A percentile compares a stretch with the other conserved stretches of the same genome.
phyloP scores from a whole-genome alignment of 192 early-diverging fungal species.

The Umbelopsis sp. region DNA sequence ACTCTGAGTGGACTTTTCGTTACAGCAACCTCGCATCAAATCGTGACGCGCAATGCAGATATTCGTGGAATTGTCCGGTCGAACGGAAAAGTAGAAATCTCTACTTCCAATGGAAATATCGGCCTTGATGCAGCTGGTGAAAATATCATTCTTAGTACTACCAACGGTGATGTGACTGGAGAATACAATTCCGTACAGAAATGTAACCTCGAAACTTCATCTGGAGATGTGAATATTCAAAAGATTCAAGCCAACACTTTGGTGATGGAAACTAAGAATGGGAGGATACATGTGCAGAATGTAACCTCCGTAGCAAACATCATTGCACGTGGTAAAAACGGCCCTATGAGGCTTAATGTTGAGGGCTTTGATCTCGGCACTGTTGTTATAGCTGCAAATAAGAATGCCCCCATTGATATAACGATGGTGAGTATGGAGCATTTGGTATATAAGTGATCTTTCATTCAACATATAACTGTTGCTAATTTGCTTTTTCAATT shows the following conservation, averaged over 20 bases:
- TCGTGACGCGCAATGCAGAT: neutral
- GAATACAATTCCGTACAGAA: neutral
- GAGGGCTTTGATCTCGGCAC: neutral
- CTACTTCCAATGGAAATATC: neutral
- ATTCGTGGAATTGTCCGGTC: neutral
- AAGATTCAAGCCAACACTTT: neutral
- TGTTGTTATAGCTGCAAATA: neutral
- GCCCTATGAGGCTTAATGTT: neutral
- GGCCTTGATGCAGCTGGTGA: neutral
- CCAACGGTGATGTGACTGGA: neutral
- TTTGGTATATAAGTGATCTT: neutral
- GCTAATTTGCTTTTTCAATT: neutral
- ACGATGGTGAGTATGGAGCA: neutral
- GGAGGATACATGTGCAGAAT: neutral
- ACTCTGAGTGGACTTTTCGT: neutral
- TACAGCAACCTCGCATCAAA: neutral
- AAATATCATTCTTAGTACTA: neutral
- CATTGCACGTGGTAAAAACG: neutral
- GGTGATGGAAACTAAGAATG: neutral
- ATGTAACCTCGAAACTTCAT: neutral
- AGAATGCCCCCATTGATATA: neutral
- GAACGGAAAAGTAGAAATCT: neutral
- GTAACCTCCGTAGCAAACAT: neutral
- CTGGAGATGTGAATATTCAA: neutral
- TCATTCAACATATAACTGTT: neutral